A percentile compares a stretch with the other conserved stretches of the same genome.
These are phyloP conservation scores for Saccharomycopsis capsularis DNA, from an alignment of 805 yeast species.

Conservation along the genomic window DNA sequence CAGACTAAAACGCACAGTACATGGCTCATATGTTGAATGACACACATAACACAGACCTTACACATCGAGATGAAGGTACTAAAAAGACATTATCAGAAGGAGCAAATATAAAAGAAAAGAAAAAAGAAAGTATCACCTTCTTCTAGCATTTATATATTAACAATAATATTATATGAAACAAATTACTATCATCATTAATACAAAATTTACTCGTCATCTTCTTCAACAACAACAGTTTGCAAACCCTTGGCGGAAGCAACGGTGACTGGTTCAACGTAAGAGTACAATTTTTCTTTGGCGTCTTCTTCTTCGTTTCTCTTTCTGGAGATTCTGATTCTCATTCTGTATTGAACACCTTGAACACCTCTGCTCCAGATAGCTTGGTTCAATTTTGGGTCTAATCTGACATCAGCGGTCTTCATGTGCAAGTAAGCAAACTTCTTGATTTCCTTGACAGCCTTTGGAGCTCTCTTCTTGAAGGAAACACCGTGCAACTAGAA, in stretches of 20 bases:
- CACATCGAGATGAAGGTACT: too few species aligned
- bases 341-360: conserved; percentile 97
- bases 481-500: conserved; percentile 89
- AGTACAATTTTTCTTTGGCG: conserved; percentile 95
- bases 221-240: conserved; percentile 94
- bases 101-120: not conserved
- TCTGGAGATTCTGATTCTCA: conserved; percentile 98
- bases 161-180: too few species aligned
- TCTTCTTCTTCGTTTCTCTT: conserved; percentile 99
- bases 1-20: too few species aligned
- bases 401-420: conserved; percentile 98
- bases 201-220: conserved; percentile 48
- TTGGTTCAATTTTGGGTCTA: conserved; percentile 97
- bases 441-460: conserved; percentile 98
- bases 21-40: too few species aligned
- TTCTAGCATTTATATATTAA: not conserved
- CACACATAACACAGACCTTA: too few species aligned
- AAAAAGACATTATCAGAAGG: too few species aligned
- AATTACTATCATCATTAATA: too few species aligned
- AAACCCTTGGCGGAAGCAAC: conserved; percentile 96
- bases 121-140: not conserved
- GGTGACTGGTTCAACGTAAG: conserved; percentile 94
- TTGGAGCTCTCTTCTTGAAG: conserved; percentile 99
- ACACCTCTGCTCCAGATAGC: conserved; percentile 99
- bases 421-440: conserved; percentile 97